Conservation (phyloP, 495 filamentous ascomycete genomes). For the Xylaria acuta region DNA sequence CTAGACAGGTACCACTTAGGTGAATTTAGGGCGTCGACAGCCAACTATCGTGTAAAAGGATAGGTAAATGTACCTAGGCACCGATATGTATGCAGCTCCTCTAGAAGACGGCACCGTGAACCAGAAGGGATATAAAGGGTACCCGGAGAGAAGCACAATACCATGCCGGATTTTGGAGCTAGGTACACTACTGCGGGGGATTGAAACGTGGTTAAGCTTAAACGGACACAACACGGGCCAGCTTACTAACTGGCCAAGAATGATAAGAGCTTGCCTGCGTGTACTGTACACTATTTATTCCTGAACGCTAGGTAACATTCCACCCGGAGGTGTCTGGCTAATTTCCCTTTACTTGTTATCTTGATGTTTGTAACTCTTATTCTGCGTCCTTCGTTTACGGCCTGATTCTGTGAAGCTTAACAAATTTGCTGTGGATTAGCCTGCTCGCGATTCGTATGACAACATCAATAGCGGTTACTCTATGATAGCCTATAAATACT, state of each 20-base stretch:
- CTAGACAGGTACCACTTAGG: no score
- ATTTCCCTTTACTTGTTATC: not conserved
- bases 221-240: conserved; percentile 3
- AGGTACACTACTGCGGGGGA: not conserved
- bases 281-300: not conserved
- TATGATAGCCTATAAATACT: not conserved
- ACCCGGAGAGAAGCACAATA: not conserved
- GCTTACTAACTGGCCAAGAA: conserved; percentile 14
- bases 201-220: conserved; percentile 13
- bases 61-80: no score
- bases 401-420: not conserved
- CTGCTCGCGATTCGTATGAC: not conserved
- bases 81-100: no score
- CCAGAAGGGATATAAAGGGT: not conserved
- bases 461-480: not conserved
- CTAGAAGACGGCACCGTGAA: no score
- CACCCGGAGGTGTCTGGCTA: not conserved
- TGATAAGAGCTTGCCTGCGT: not conserved
- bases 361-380: not conserved
- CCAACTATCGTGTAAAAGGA: no score
- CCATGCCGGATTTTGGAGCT: not conserved
- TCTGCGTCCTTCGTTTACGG: not conserved
- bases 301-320: not conserved
- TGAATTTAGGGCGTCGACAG: no score
- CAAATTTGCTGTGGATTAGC: not conserved